These are phyloP conservation scores for Leccinellum luteum DNA, from an alignment of 768 basidiomycete species.

Conservation along the genomic window DNA sequence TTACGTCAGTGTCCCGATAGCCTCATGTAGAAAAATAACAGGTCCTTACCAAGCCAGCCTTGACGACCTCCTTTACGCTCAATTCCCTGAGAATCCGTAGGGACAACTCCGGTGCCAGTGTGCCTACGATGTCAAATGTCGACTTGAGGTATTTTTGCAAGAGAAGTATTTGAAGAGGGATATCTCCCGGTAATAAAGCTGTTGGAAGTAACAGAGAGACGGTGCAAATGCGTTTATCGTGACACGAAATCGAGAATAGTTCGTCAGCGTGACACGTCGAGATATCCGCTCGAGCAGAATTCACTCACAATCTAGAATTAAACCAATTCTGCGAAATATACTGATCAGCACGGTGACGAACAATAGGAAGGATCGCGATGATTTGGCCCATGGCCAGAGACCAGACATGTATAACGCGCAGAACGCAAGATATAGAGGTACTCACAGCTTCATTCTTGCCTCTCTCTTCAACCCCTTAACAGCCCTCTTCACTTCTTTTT, in stretches of 20 bases:
- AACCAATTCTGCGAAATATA: slow-evolving; percentile 23
- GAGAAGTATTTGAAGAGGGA: slow-evolving; percentile 77
- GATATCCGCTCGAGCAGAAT: background rate
- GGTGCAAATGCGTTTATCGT: background rate
- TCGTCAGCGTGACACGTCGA: slow-evolving; percentile 4
- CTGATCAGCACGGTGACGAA: slow-evolving; percentile 9
- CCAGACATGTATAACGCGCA: background rate
- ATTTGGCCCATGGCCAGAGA: background rate
- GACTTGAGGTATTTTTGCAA: slow-evolving; percentile 82
- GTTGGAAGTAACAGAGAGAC: slow-evolving; percentile 3
- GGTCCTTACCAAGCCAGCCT: slow-evolving; percentile 35
- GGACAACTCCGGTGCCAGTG: slow-evolving; percentile 62
- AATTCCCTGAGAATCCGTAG: slow-evolving; percentile 61
- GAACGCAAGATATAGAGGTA: slow-evolving; percentile 6
- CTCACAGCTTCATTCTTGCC: slow-evolving; percentile 73
- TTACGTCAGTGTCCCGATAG: background rate
- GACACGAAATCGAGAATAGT: background rate
- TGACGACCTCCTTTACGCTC: slow-evolving; percentile 60
- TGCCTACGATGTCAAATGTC: slow-evolving; percentile 79
- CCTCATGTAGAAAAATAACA: background rate
- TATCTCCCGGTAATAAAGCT: slow-evolving; percentile 84
- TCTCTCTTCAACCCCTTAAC: slow-evolving; percentile 61
- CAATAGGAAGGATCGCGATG: background rate
- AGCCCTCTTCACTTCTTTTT: slow-evolving; percentile 64
- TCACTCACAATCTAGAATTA: slow-evolving; percentile 28